phyloP scores from a whole-genome alignment of 2,329 filamentous ascomycete species.

The Monilinia fructicola region DNA sequence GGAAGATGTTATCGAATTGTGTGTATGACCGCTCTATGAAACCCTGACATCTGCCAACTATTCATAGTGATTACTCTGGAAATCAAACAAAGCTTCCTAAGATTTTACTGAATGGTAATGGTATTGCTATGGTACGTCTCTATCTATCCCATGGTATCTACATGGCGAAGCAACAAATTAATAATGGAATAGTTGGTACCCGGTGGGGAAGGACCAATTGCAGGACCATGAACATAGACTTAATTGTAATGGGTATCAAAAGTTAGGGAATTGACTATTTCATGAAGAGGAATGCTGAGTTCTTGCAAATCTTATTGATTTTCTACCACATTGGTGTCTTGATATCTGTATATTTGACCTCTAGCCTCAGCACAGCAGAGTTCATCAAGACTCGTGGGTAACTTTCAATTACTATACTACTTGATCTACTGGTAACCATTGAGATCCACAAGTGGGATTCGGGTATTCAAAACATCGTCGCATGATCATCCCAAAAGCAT shows the following conservation, averaged over 20 bases:
- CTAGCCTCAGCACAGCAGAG: neutral
- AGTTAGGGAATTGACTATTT: slow-evolving; percentile 1
- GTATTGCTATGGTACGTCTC: slow-evolving; percentile 87
- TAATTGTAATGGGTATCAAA: slow-evolving; percentile 6
- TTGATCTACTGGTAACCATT: too few relatives aligned
- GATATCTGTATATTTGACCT: neutral
- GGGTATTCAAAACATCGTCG: neutral
- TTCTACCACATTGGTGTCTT: neutral
- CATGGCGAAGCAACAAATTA: slow-evolving; percentile 10
- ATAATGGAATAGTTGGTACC: slow-evolving; percentile 63
- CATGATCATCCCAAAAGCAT: neutral
- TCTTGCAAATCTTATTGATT: neutral
- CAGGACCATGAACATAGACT: slow-evolving; percentile 28
- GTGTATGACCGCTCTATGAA: slow-evolving; percentile 41
- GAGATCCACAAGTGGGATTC: slow-evolving; percentile 12
- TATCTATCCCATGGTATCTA: neutral
- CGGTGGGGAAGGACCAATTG: slow-evolving; percentile 67
- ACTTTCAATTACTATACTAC: neutral
- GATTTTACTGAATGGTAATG: slow-evolving; percentile 95
- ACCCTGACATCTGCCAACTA: neutral
- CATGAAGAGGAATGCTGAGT: slow-evolving; percentile 5
- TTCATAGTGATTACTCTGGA: slow-evolving; percentile 86
- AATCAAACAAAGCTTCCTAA: slow-evolving; percentile 87
- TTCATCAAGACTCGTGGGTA: neutral
- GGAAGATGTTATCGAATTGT: slow-evolving; percentile 97